A percentile compares a stretch with the other conserved stretches of the same genome.
phyloP scores from a whole-genome alignment of 2,329 filamentous ascomycete genomes.

The Aspergillus awamori region DNA sequence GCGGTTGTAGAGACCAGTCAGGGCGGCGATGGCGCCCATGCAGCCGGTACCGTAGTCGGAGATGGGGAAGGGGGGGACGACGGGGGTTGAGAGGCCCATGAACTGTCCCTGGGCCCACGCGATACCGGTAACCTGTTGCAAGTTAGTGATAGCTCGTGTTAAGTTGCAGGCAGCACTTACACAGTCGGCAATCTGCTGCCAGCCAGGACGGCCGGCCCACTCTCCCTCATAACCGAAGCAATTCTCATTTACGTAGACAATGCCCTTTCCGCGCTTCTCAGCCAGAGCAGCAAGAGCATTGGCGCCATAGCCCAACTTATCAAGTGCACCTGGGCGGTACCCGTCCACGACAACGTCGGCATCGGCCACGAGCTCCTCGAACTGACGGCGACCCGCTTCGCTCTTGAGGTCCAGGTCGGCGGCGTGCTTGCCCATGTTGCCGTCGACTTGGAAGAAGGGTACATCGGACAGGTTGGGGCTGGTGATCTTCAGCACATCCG shows the following conservation, averaged over 20 bases:
- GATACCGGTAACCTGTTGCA: slow-evolving; percentile 44
- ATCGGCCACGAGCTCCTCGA: slow-evolving; percentile 62
- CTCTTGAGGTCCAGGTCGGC: slow-evolving; percentile 65
- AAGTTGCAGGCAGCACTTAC: slow-evolving; percentile 42
- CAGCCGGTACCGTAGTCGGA: slow-evolving; percentile 70
- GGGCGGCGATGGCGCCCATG: slow-evolving; percentile 68
- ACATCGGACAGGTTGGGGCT: slow-evolving; percentile 69
- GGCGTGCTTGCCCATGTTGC: slow-evolving; percentile 71
- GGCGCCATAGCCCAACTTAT: slow-evolving; percentile 65
- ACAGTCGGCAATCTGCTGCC: slow-evolving; percentile 72
- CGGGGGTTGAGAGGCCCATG: slow-evolving; percentile 42
- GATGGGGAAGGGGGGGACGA: slow-evolving; percentile 56
- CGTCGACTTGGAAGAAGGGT: slow-evolving; percentile 72
- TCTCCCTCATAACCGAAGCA: slow-evolving; percentile 68
- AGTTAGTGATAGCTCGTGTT: neutral
- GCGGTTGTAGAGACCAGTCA: slow-evolving; percentile 65
- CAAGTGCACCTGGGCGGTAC: slow-evolving; percentile 68
- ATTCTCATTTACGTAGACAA: slow-evolving; percentile 70
- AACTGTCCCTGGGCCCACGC: slow-evolving; percentile 48
- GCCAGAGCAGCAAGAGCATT: slow-evolving; percentile 58
- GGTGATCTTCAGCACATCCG: slow-evolving; percentile 72
- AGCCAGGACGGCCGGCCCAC: slow-evolving; percentile 66
- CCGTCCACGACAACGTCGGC: slow-evolving; percentile 71
- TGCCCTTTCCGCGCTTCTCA: slow-evolving; percentile 60
- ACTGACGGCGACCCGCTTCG: slow-evolving; percentile 54